Percentiles rank a stretch among this genome's conserved stretches.
phyloP scores from a whole-genome alignment of 176 grass and related monocot species.

The Carex scoparia region DNA sequence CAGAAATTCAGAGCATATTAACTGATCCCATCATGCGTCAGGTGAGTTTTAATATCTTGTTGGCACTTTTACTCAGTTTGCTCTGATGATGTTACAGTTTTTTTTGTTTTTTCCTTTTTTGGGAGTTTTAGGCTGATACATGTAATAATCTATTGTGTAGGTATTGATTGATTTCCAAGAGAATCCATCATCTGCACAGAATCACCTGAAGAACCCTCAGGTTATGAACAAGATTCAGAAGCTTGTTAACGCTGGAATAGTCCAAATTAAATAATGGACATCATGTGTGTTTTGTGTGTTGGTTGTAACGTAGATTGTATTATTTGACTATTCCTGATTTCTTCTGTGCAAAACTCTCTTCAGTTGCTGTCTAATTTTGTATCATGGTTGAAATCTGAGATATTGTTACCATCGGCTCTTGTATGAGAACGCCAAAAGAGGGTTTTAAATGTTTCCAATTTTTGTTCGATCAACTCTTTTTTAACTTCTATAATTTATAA shows the following conservation, averaged over 20 bases:
- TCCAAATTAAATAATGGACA: conserved; percentile 50
- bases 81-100: not conserved
- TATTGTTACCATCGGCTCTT: not conserved
- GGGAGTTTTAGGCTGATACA: not conserved
- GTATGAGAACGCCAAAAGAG: not conserved
- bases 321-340: not conserved
- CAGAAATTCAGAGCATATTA: conserved; percentile 82
- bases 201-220: conserved; percentile 73
- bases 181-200: conserved; percentile 60
- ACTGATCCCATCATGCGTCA: conserved; percentile 83
- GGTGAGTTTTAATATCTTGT: conserved; percentile 30
- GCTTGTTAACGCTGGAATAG: conserved; percentile 67
- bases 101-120: not conserved
- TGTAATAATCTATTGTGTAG: conserved; percentile 24
- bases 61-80: not conserved
- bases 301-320: not conserved
- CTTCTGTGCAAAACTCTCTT: not conserved
- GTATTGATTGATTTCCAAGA: conserved; percentile 83
- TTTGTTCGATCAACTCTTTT: too few species aligned
- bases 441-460: not conserved
- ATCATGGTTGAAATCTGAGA: conserved; percentile 4
- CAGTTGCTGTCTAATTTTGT: conserved; percentile 3
- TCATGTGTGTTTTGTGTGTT: conserved; percentile 11
- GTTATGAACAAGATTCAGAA: conserved; percentile 90
- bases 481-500: too few species aligned